phyloP scores from a whole-genome alignment of 2,329 filamentous ascomycete genomes.

The Penicillium griseofulvum region DNA sequence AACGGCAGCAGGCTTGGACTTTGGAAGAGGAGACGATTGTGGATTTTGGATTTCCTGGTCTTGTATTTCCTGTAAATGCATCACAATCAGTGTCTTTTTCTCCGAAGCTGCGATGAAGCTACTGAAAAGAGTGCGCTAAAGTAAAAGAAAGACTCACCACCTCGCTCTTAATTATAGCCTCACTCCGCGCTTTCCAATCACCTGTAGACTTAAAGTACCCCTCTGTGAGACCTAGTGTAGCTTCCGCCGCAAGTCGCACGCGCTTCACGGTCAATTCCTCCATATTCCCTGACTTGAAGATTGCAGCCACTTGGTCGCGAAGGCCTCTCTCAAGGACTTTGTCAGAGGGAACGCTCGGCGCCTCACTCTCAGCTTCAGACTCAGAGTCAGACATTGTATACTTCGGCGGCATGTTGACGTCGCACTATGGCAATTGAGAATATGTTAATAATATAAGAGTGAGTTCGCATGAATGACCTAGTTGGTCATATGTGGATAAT shows the following conservation, averaged over 20 bases:
- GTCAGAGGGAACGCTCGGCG: constrained; percentile 30
- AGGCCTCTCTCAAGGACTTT: constrained; percentile 37
- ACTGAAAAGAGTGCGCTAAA: neutral
- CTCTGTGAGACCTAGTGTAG: constrained; percentile 49
- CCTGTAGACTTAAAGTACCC: constrained; percentile 56
- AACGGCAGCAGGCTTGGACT: constrained; percentile 19
- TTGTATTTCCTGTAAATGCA: constrained; percentile 31
- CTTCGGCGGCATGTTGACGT: constrained; percentile 29
- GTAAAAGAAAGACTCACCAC: constrained; percentile 41
- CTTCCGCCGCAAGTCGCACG: constrained; percentile 54
- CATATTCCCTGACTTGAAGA: constrained; percentile 40
- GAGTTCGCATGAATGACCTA: neutral
- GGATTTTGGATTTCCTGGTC: constrained; percentile 21
- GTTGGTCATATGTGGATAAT: neutral
- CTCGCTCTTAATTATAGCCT: constrained; percentile 53
- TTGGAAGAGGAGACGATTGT: constrained; percentile 16
- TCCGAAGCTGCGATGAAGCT: neutral
- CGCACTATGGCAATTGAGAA: neutral
- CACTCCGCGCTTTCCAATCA: constrained; percentile 56
- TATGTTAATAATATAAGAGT: neutral
- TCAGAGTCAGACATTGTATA: constrained; percentile 33
- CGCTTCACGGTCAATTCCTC: constrained; percentile 58
- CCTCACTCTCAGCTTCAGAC: constrained; percentile 21
- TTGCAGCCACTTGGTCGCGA: constrained; percentile 38
- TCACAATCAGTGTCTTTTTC: constrained; percentile 5